Percentiles rank a stretch among this genome's conserved stretches.
These are phyloP conservation scores for Petasospora fabianii DNA, from an alignment of 1,139 yeast species.

Conservation along the genomic window DNA sequence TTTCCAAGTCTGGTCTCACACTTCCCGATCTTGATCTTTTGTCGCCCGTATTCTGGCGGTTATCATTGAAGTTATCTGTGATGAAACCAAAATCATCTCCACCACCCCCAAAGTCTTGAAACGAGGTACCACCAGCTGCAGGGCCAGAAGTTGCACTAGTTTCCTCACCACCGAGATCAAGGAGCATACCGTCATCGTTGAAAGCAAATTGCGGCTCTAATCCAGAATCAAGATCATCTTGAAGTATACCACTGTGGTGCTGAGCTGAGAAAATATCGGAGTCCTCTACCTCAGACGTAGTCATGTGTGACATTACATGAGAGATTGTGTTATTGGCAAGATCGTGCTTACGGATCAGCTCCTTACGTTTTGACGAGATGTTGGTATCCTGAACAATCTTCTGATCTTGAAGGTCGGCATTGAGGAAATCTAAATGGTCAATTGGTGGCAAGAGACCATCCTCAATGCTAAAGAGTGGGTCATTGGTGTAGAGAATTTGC, in stretches of 20 bases:
- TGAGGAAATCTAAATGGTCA: constrained; percentile 19
- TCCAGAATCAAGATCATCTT: constrained; percentile 16
- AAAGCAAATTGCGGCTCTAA: constrained; percentile 25
- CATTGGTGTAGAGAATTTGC: constrained; percentile 34
- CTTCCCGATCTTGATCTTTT: constrained; percentile 5
- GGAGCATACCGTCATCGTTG: constrained; percentile 26
- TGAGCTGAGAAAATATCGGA: constrained; percentile 1
- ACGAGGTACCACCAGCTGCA: constrained; percentile 1
- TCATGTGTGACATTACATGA: constrained; percentile 3
- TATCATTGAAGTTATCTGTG: constrained; percentile 7
- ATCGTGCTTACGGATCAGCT: constrained; percentile 19
- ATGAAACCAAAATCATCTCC: constrained; percentile 14
- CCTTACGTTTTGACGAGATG: constrained; percentile 1
- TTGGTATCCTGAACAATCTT: not conserved
- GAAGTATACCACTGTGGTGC: not conserved
- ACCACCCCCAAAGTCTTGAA: not conserved
- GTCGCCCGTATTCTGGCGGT: not conserved
- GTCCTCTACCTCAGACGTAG: constrained; percentile 3
- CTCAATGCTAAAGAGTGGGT: constrained; percentile 39
- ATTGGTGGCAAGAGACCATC: constrained; percentile 30
- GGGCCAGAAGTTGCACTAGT: not conserved
- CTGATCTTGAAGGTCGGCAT: not conserved
- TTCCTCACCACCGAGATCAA: constrained; percentile 12
- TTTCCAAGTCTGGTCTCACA: constrained; percentile 10
- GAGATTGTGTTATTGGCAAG: constrained; percentile 20